Evolutionary conservation across 306 rosid genomes (phyloP).

Genomic region (Castanea mollissima): DNA sequence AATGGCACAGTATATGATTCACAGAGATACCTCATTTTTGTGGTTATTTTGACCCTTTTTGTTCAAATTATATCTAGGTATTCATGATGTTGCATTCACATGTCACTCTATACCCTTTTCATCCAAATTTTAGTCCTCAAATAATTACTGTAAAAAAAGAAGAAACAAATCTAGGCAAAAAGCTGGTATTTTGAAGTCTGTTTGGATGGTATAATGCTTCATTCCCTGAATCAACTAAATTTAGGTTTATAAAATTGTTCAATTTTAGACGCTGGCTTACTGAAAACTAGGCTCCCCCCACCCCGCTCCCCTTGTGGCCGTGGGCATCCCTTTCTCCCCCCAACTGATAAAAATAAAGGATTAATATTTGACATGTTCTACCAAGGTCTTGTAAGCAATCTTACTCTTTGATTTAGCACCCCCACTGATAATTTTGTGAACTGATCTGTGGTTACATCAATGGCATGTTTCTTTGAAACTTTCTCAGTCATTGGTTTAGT

Average conservation of each 20-base stretch:
- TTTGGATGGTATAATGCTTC: neutral
- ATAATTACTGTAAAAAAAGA: neutral
- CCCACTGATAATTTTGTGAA: neutral
- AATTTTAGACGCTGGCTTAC: neutral
- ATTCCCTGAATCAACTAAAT: neutral
- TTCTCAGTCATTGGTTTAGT: neutral
- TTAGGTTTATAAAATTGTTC: neutral
- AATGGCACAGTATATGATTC: neutral
- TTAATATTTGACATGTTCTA: neutral
- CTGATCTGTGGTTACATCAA: neutral
- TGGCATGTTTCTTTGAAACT: neutral
- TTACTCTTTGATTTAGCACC: neutral
- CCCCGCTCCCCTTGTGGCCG: too few species aligned
- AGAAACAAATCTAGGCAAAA: neutral
- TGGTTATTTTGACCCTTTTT: neutral
- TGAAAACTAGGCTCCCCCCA: neutral
- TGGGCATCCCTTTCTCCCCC: too few species aligned
- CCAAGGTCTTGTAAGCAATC: neutral
- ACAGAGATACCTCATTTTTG: neutral
- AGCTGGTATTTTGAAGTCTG: neutral
- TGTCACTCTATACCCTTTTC: neutral
- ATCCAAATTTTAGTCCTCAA: neutral
- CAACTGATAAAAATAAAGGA: neutral
- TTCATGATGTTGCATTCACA: neutral
- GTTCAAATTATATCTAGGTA: conserved; percentile 1